These are phyloP conservation scores for Talaromyces sp. DNA, from an alignment of 2,329 filamentous ascomycete species.

Conservation along the genomic window DNA sequence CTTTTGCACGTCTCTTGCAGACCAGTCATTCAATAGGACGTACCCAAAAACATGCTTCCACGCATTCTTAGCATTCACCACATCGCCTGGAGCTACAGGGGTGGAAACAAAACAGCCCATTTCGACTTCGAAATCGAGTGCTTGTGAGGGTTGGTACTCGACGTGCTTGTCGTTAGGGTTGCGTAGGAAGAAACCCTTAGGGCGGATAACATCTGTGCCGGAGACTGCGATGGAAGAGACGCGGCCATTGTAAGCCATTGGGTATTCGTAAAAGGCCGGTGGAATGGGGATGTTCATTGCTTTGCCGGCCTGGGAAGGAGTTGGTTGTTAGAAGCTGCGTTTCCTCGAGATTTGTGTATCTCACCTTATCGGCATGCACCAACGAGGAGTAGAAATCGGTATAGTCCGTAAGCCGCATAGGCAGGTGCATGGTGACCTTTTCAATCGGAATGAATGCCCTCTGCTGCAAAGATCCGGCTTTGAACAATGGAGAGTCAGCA, in stretches of 20 bases:
- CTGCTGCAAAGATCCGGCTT: not conserved
- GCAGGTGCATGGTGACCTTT: not conserved
- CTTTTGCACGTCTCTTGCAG: conserved; percentile 59
- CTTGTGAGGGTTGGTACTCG: conserved; percentile 40
- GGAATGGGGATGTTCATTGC: conserved; percentile 13
- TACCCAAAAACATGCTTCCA: conserved; percentile 59
- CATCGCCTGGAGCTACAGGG: conserved; percentile 42
- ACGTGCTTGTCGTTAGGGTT: not conserved
- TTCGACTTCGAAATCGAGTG: conserved; percentile 53
- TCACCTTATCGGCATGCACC: conserved; percentile 8
- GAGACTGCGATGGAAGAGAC: conserved; percentile 5
- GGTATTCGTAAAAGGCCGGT: conserved; percentile 11
- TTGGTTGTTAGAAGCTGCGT: not conserved
- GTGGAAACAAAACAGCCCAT: conserved; percentile 48
- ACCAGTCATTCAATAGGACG: conserved; percentile 63
- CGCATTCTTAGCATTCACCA: conserved; percentile 43
- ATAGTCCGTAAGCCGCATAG: conserved; percentile 7
- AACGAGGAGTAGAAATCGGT: conserved; percentile 12
- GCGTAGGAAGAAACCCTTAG: conserved; percentile 4
- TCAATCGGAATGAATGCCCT: not conserved
- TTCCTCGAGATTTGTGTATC: not conserved
- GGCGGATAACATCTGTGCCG: conserved; percentile 10
- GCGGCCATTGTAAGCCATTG: conserved; percentile 16
- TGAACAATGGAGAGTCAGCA: conserved; percentile 5
- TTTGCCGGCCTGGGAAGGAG: conserved; percentile 8